Evolutionary conservation across 179 eudicot genomes (phyloP).

Genomic region (Camellia oleifera): DNA sequence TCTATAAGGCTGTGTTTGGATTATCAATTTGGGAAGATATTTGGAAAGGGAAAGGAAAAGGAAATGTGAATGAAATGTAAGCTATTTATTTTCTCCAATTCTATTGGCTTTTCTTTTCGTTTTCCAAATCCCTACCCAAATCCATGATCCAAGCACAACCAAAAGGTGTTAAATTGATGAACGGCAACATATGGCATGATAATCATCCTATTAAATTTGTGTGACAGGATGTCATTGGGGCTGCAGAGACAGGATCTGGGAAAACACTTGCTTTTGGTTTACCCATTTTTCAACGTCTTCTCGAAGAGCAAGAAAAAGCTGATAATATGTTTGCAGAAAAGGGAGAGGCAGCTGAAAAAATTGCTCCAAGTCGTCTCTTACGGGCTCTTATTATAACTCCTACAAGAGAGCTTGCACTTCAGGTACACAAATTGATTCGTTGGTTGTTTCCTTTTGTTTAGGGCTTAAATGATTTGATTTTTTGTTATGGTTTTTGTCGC

Average conservation of each 20-base stretch:
- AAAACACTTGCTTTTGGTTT: constrained; percentile 98
- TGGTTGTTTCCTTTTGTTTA: constrained; percentile 3
- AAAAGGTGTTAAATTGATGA: not conserved
- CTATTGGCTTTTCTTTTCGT: too few relatives aligned
- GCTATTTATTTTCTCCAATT: too few relatives aligned
- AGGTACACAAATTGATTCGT: constrained; percentile 40
- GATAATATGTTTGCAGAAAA: constrained; percentile 44
- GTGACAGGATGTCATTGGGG: constrained; percentile 90
- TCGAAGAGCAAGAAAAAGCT: constrained; percentile 85
- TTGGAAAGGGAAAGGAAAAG: too few relatives aligned
- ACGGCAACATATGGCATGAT: constrained; percentile 8
- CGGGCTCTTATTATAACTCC: constrained; percentile 91
- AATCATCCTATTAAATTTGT: constrained; percentile 10
- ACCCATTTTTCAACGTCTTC: constrained; percentile 91
- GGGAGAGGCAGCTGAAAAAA: constrained; percentile 42
- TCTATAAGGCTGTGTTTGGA: not conserved
- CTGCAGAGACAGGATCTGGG: constrained; percentile 99
- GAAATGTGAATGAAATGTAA: too few relatives aligned
- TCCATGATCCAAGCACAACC: too few relatives aligned
- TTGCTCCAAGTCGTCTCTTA: constrained; percentile 56
- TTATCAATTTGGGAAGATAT: too few relatives aligned
- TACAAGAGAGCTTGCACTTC: constrained; percentile 95
- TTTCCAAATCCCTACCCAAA: too few relatives aligned
- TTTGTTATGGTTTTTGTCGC: not conserved
- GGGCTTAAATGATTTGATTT: not conserved